phyloP scores from a whole-genome alignment of 345 rosid species.

The Pseudoturritis turrita region DNA sequence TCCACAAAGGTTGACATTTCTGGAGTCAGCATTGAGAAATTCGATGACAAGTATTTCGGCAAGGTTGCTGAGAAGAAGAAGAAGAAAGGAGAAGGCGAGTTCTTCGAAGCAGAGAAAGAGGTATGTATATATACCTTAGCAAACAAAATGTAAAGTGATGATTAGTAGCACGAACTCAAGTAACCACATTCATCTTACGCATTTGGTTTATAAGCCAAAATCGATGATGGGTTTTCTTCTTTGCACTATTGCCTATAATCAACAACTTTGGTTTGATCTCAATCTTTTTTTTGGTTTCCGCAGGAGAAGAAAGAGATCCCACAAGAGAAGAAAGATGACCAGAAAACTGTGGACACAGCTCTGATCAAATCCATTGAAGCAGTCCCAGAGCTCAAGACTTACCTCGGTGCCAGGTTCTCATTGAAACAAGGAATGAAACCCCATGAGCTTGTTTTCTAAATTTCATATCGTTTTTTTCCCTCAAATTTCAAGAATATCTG shows the following conservation, averaged over 20 bases:
- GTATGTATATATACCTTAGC: constrained; percentile 26
- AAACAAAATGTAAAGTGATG: not conserved
- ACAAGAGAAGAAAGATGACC: constrained; percentile 78
- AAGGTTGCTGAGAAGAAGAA: constrained; percentile 75
- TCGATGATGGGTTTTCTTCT: not conserved
- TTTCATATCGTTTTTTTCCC: not conserved
- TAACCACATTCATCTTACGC: not conserved
- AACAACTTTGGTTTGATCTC: not conserved
- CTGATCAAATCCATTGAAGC: constrained; percentile 60
- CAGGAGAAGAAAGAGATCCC: constrained; percentile 71
- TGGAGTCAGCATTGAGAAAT: constrained; percentile 46
- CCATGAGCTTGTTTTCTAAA: constrained; percentile 76
- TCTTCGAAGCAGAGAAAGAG: constrained; percentile 80
- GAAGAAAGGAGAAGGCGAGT: constrained; percentile 71
- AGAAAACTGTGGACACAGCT: constrained; percentile 59
- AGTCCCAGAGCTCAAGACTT: constrained; percentile 73
- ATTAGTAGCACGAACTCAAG: not conserved
- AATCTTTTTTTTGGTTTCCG: not conserved
- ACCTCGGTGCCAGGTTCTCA: constrained; percentile 82
- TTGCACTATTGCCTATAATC: not conserved
- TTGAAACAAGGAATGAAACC: constrained; percentile 79
- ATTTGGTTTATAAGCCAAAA: not conserved
- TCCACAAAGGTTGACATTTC: constrained; percentile 69
- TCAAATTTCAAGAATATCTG: constrained; percentile 8
- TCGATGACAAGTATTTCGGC: constrained; percentile 56